phyloP scores from a whole-genome alignment of 2,329 filamentous ascomycete species.

The Didymellaceae sp. region DNA sequence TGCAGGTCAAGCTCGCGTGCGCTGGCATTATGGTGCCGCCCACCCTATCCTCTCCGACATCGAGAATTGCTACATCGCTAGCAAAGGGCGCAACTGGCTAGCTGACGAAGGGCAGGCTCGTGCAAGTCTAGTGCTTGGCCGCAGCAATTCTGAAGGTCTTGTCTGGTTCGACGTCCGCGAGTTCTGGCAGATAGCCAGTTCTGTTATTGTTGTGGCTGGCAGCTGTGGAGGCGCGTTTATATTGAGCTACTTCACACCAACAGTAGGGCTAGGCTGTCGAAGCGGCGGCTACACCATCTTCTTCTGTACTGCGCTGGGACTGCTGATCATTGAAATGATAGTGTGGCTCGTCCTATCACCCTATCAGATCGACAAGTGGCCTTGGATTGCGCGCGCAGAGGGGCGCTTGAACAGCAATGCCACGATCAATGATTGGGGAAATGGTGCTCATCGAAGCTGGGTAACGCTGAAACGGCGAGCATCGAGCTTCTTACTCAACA shows the following conservation, averaged over 20 bases:
- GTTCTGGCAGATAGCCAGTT: constrained; percentile 51
- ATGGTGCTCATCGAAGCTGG: constrained; percentile 16
- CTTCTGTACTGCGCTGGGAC: constrained; percentile 36
- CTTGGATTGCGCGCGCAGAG: constrained; percentile 15
- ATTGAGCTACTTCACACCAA: constrained; percentile 54
- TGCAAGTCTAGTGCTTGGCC: constrained; percentile 45
- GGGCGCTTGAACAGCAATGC: constrained; percentile 25
- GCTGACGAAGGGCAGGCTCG: constrained; percentile 41
- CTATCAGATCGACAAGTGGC: constrained; percentile 22
- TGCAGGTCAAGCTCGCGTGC: constrained; percentile 41
- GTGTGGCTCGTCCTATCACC: constrained; percentile 44
- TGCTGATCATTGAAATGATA: constrained; percentile 49
- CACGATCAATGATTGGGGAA: constrained; percentile 18
- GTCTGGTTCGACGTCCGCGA: constrained; percentile 54
- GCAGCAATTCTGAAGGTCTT: constrained; percentile 44
- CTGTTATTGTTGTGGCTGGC: constrained; percentile 46
- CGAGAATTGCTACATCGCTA: constrained; percentile 50
- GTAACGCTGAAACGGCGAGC: constrained; percentile 13
- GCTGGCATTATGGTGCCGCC: constrained; percentile 52
- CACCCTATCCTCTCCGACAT: constrained; percentile 54
- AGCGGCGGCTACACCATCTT: constrained; percentile 55
- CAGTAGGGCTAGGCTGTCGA: constrained; percentile 53
- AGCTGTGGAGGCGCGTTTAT: constrained; percentile 50
- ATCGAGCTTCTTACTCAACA: constrained; percentile 10
- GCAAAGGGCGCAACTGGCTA: constrained; percentile 51